Conservation (phyloP, 257 asterid genomes). For the Fraxinus quadrangulata region DNA sequence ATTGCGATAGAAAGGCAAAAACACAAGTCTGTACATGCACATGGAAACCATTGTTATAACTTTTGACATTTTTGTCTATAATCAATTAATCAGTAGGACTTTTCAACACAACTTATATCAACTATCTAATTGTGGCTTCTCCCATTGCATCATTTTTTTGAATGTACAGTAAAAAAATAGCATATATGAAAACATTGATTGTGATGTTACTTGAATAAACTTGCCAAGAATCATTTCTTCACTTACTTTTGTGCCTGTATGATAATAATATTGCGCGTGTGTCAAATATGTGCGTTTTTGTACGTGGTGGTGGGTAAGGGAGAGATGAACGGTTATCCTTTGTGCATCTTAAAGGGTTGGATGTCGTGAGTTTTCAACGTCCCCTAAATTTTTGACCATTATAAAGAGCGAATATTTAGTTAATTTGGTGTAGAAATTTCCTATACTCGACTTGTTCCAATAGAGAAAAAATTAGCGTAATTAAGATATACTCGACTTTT, state of each 20-base stretch:
- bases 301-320: too few species aligned
- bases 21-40: constrained; percentile 12
- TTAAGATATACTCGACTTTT: too few species aligned
- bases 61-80: not conserved
- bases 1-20: constrained; percentile 21
- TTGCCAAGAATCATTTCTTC: not conserved
- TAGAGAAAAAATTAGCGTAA: too few species aligned
- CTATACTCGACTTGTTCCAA: too few species aligned
- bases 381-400: too few species aligned
- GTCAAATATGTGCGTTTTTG: too few species aligned
- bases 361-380: too few species aligned
- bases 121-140: not conserved
- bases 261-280: too few species aligned
- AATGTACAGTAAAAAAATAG: constrained; percentile 15
- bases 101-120: not conserved
- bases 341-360: too few species aligned
- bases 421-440: too few species aligned
- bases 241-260: not conserved
- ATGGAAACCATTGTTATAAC: constrained; percentile 10
- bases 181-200: constrained; percentile 6
- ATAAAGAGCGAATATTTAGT: too few species aligned
- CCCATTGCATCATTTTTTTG: not conserved
- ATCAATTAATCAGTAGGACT: not conserved
- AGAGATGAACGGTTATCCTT: too few species aligned
- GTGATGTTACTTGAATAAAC: constrained; percentile 8